Base-by-base conservation (phyloP, 306 rosid species). In the Argentina anserina region DNA sequence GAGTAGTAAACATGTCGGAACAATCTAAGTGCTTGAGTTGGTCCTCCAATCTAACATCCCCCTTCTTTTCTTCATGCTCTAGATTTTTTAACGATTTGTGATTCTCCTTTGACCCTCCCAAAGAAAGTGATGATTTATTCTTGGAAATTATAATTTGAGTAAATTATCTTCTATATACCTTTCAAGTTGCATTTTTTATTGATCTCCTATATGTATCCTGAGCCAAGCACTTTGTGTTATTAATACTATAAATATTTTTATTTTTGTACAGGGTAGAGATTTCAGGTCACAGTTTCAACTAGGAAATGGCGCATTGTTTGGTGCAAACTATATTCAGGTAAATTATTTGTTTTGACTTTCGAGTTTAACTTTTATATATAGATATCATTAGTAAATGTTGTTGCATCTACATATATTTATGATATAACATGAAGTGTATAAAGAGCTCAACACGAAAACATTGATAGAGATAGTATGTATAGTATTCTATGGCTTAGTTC, bases 281-380 rank as follows among this genome's bases (percentile, higher is more conserved):
- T 95, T 68, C 75, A 86, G 96, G 84, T 39, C 97, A 34, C 97
- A 90, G 74, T 86, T 95, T 84, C 99, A 95, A 78, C 50, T 95
- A 29, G 99, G 99, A n/a, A 95, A 88, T 81, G 97, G 99, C 72
- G 91, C 97, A 77, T 84, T 91, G 69, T 87, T 95, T 55, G 97
- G 97, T 64, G 99, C 96, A 71, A 95, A 85, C 89, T 95, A 95
- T 78, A 88, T 95, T 85, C 97, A 95, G 97, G 99, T 95, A 69
- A 42, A 59, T 20, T 58, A 6, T 56, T 37, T 71, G 29, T n/a
- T n/a, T 33, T 33, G 43, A 28, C 9, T 21, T 56, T 52, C 2
- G 52, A 15, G 3, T 39, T 5, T 55, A 56, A 39, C 4, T 6
- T 26, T 9, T 40, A 17, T 3, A 37, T 55, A 37, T 7, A 58